Evolutionary conservation across 2,329 filamentous ascomycete genomes (phyloP).

Genomic region (Fusarium virguliforme): DNA sequence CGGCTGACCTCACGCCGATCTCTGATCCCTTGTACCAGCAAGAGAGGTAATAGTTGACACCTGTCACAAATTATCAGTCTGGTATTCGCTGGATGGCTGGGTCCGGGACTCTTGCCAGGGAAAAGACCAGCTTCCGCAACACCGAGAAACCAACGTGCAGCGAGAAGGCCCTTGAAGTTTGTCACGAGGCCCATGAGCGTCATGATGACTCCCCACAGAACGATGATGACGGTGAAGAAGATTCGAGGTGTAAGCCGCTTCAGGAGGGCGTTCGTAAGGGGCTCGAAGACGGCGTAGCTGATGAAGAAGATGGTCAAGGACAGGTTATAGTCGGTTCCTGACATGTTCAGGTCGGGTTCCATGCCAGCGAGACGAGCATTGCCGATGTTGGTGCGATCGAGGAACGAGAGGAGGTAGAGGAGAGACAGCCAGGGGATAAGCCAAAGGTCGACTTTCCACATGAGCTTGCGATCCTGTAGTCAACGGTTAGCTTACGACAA

Average conservation of each 20-base stretch:
- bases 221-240: conserved; percentile 78
- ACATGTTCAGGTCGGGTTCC: conserved; percentile 42
- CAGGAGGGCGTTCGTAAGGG: conserved; percentile 75
- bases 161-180: conserved; percentile 62
- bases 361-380: conserved; percentile 63
- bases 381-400: conserved; percentile 60
- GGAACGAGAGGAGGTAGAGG: conserved; percentile 70
- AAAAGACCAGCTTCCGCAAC: conserved; percentile 78
- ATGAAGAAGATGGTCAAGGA: conserved; percentile 77
- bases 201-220: conserved; percentile 66
- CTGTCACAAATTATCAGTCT: not conserved
- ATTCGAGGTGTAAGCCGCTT: conserved; percentile 74
- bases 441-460: conserved; percentile 71
- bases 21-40: conserved; percentile 86
- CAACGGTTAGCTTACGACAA: not conserved
- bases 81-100: no score
- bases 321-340: conserved; percentile 70
- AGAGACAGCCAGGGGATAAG: conserved; percentile 73
- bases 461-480: conserved; percentile 63
- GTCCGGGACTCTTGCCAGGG: conserved; percentile 58
- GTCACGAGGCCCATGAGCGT: conserved; percentile 66
- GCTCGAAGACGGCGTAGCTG: conserved; percentile 77
- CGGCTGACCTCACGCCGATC: conserved; percentile 78
- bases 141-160: conserved; percentile 72
- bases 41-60: conserved; percentile 78